Percentiles rank a stretch among this genome's conserved stretches.
phyloP scores from a whole-genome alignment of 202 grass and related monocot genomes.

The Dendrocalamus latiflorus region DNA sequence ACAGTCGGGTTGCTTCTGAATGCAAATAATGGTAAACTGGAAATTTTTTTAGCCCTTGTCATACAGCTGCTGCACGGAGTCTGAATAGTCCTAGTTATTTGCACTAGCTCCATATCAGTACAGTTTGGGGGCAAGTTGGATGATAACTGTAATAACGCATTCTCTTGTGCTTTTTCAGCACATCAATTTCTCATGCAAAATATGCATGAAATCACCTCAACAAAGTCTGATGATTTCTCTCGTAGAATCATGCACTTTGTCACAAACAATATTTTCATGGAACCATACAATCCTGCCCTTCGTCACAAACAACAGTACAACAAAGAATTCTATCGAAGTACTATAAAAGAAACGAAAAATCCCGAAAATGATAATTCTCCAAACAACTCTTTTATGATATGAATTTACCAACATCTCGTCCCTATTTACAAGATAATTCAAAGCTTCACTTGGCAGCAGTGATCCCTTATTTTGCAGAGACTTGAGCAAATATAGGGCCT shows the following conservation, averaged over 20 bases:
- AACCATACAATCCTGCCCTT: not conserved
- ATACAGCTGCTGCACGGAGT: not conserved
- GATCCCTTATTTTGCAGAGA: not conserved
- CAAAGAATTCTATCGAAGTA: not conserved
- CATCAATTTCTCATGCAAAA: no score
- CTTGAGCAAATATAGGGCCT: not conserved
- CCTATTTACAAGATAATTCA: slow-evolving; percentile 24
- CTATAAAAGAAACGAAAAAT: not conserved
- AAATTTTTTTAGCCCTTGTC: not conserved
- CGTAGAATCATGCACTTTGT: not conserved
- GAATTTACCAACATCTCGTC: not conserved
- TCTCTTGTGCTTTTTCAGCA: not conserved
- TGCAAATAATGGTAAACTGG: not conserved
- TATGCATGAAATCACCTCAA: no score
- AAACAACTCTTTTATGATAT: not conserved
- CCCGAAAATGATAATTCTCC: not conserved
- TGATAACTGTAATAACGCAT: not conserved
- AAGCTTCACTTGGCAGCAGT: not conserved
- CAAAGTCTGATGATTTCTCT: no score
- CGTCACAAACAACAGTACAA: not conserved
- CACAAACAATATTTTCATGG: not conserved
- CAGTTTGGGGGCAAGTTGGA: not conserved
- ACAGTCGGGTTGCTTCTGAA: not conserved
- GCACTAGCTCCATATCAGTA: not conserved
- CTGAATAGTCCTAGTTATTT: not conserved